Evolutionary conservation across 345 rosid species (phyloP), one percentile per base, ranked within the genome.

Genomic region (Heritiera littoralis): DNA sequence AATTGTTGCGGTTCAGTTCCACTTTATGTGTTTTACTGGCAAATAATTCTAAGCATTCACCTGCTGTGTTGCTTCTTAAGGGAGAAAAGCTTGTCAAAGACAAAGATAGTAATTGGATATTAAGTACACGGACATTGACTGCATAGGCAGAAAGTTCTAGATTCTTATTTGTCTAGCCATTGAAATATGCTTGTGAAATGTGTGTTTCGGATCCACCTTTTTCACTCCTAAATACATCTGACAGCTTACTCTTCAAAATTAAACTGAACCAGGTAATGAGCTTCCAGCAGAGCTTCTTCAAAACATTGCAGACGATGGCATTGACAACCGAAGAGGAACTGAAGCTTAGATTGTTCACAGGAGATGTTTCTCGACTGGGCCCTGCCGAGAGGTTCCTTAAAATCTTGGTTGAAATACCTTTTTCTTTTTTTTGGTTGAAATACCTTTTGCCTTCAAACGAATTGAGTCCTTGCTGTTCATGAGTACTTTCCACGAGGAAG

Each of bases 351-450:
- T 73, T 97, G 82, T 97, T 84, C 81, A 65, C 79, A 0, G 98
- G 98, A 18, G 94, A 94, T 61, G 71, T 87, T 80, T 83, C 93
- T 72, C 84, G 81, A 64, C 94, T 96, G 65, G 95, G 98, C 9
- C 92, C 92, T 1, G 97, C 99, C 13, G 99, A 97, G 84, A 85
- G 92, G 58, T 96, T 94, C 89, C 85, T 94, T 64, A 97, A 97
- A 77, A 83, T 82, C 52, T 81, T 97, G 84, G 89, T 93, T 0
- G 92, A 89, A 2, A 89, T 97, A 74, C 98, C 99, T 49, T 92
- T 85, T 75, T n/a, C n/a, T n/a, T n/a, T n/a, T n/a, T n/a, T n/a
- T 81, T 97, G 84, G 89, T 93, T 0, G 92, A 89, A 2, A 89
- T 97, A 74, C 98, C 99, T 49, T 92, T 85, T 75, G 94, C 98